These are phyloP conservation scores for Verticillium nubilum DNA, from an alignment of 2,329 filamentous ascomycete species.

Conservation along the genomic window DNA sequence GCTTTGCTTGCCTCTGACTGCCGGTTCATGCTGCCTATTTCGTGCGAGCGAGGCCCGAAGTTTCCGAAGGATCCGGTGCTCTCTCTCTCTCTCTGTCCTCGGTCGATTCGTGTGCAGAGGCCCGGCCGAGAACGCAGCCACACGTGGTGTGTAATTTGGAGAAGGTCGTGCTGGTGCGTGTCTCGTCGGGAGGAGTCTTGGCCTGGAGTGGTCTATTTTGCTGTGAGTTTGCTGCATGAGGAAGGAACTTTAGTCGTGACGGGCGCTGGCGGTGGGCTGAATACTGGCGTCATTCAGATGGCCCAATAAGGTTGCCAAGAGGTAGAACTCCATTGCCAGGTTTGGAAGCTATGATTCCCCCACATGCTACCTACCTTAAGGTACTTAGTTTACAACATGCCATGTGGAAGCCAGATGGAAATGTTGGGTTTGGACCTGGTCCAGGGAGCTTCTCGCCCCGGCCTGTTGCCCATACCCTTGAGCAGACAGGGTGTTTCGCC, in stretches of 20 bases:
- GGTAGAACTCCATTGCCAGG: background rate
- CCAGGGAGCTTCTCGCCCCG: too few species aligned
- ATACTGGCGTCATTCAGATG: background rate
- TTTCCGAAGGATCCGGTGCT: background rate
- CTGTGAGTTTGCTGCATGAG: background rate
- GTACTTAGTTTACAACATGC: too few species aligned
- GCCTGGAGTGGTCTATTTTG: background rate
- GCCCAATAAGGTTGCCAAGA: background rate
- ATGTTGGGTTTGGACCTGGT: too few species aligned
- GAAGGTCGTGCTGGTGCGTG: background rate
- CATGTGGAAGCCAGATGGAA: too few species aligned
- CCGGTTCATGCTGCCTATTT: background rate
- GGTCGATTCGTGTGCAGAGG: background rate
- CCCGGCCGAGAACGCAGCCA: background rate
- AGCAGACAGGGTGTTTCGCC: too few species aligned
- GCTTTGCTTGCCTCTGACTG: background rate
- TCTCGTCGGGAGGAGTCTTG: background rate
- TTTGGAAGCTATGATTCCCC: background rate
- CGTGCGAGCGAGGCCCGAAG: background rate
- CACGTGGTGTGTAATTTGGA: background rate
- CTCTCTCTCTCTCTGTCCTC: background rate
- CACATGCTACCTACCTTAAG: background rate
- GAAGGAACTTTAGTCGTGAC: background rate
- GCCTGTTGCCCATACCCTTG: too few species aligned
- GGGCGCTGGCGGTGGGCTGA: background rate